Base-by-base conservation (phyloP, 176 grass and related monocot species). In the Alloteropsis semialata region DNA sequence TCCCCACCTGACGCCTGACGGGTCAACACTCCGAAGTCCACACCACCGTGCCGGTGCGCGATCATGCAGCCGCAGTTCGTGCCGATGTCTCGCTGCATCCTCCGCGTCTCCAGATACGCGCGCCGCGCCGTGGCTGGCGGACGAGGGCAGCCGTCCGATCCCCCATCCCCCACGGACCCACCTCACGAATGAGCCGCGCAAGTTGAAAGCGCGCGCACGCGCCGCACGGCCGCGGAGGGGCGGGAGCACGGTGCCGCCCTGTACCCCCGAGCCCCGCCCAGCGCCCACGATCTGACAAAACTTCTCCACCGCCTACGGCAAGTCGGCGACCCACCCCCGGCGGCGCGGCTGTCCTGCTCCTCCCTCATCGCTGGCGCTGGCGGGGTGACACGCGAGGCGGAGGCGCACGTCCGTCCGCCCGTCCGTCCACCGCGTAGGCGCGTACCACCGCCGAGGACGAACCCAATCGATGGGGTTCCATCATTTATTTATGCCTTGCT, bases 11-110 rank as follows among this genome's bases (percentile, higher is more conserved):
- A 18, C 54, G 39, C 53, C 13, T 42, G 74, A 18, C 54, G 39
- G 36, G 74, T 76, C 74, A 76, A 76, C 74, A 59, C 72, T 16
- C 69, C 4, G 3, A n/a, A n/a, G n/a, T n/a, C n/a, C n/a, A n/a
- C n/a, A n/a, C n/a, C n/a, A n/a, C n/a, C n/a, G n/a, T n/a, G n/a
- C n/a, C 28, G 3, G 71, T 34, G 44, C 46, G n/a, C n/a, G n/a
- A n/a, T n/a, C n/a, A n/a, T 0, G 30, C 72, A 45, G 50, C 12
- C 21, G 30, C 32, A 4, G 1, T 17, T 50, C 71, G 39, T 28
- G 22, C n/a, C 68, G 0, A 1, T 18, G n/a, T 28, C 68, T 16
- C 66, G 9, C n/a, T n/a, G n/a, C n/a, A n/a, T n/a, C n/a, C n/a
- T 27, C 39, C 10, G 10, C 66, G 4, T 69, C 39, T 28, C 44